Percentiles rank a stretch among this genome's conserved stretches.
Conservation (phyloP, 371 early-diverging fungal genomes). For the Nosema muscidifuracis region DNA sequence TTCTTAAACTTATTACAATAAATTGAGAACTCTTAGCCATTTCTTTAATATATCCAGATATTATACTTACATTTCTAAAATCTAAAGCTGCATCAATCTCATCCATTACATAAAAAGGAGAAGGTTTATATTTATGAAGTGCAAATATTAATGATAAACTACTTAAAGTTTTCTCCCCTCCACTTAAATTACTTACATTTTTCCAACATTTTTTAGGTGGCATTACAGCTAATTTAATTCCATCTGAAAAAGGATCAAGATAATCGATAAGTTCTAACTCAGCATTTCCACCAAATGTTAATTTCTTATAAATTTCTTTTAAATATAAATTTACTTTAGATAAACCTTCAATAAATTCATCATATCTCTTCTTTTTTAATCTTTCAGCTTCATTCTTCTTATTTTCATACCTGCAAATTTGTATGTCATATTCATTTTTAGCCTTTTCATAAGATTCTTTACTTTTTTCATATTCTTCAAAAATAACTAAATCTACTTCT, state of each 20-base stretch:
- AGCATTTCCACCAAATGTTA: slow-evolving; percentile 94
- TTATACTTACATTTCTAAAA: slow-evolving; percentile 95
- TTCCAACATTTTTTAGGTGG: slow-evolving; percentile 99
- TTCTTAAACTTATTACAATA: slow-evolving; percentile 91
- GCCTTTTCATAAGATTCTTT: slow-evolving; percentile 34
- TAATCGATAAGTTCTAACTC: slow-evolving; percentile 97
- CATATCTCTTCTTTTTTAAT: slow-evolving; percentile 71
- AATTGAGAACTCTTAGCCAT: slow-evolving; percentile 95
- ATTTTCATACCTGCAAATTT: slow-evolving; percentile 10
- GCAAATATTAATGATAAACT: slow-evolving; percentile 97
- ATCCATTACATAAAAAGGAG: slow-evolving; percentile 98
- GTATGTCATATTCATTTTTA: slow-evolving; percentile 7
- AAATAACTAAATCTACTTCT: slow-evolving; percentile 17
- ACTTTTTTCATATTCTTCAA: slow-evolving; percentile 38
- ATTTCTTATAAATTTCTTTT: slow-evolving; percentile 90
- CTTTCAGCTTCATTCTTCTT: slow-evolving; percentile 66
- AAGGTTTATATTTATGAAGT: slow-evolving; percentile 94
- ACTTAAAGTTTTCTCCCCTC: slow-evolving; percentile 97
- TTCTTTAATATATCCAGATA: slow-evolving; percentile 94
- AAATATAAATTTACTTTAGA: slow-evolving; percentile 79
- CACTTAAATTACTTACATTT: slow-evolving; percentile 91
- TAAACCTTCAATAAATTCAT: slow-evolving; percentile 92
- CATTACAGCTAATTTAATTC: slow-evolving; percentile 95
- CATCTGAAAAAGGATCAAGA: slow-evolving; percentile 97
- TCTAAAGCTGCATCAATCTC: slow-evolving; percentile 99